Conservation (phyloP, 768 basidiomycete genomes). For the Pleurotus tuoliensis region DNA sequence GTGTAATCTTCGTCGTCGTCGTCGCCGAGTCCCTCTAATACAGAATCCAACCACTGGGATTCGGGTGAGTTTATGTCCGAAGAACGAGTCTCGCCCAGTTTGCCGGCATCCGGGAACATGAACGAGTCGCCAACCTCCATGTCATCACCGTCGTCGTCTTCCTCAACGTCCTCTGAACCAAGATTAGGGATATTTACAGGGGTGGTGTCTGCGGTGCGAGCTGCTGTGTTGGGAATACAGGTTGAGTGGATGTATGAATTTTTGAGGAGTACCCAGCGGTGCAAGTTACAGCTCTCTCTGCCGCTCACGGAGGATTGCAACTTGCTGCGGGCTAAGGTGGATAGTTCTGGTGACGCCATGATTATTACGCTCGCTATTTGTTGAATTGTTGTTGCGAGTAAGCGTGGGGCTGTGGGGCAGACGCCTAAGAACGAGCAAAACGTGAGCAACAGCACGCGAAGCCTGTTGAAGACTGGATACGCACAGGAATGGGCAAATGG, state of each 20-base stretch:
- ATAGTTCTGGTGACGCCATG: constrained; percentile 36
- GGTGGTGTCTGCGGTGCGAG: constrained; percentile 7
- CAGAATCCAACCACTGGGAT: constrained; percentile 78
- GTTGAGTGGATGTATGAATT: constrained; percentile 68
- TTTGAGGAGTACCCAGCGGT: constrained; percentile 87
- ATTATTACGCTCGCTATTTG: constrained; percentile 8
- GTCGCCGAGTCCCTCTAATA: constrained; percentile 68
- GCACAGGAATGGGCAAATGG: constrained; percentile 19
- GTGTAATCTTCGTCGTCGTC: constrained; percentile 59
- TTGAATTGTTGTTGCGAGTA: constrained; percentile 11
- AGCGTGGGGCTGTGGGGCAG: constrained; percentile 13
- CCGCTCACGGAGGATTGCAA: constrained; percentile 58
- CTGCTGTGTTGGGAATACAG: constrained; percentile 11
- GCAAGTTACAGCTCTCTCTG: constrained; percentile 70
- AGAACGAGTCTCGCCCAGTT: constrained; percentile 37
- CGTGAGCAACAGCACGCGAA: neutral
- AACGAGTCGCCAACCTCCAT: constrained; percentile 63
- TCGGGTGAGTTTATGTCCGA: constrained; percentile 50
- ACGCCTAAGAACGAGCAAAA: constrained; percentile 8
- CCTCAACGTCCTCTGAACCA: constrained; percentile 28
- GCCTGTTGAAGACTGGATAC: too few relatives aligned
- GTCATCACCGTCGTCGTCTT: constrained; percentile 45
- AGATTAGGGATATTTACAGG: constrained; percentile 26
- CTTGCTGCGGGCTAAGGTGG: constrained; percentile 68
- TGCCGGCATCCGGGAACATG: constrained; percentile 77